Evolutionary conservation across 352 stramenopile species (phyloP), one percentile per base, ranked within the genome.

Genomic region (Blastocystis sp.): DNA sequence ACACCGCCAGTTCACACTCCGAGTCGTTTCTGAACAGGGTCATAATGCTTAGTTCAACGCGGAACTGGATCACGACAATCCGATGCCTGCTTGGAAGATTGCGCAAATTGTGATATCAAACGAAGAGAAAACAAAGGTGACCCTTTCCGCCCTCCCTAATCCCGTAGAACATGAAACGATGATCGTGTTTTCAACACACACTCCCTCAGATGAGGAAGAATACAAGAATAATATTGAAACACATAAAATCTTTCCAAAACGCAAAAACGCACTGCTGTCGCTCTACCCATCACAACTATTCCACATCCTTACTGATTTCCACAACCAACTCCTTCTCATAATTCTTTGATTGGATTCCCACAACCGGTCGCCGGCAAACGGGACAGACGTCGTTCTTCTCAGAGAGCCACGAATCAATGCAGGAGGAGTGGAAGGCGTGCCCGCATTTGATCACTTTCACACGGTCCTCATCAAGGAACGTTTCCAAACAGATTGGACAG

Each of bases 81-180:
- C 74, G 21, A 62, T 84, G 57, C 74, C 74, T 19, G 60, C 66
- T n/a, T 84, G 74, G 74, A 84, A 84, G 54, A 69, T 84, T 34
- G 74, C 74, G 21, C 74, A 84, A 48, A 21, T 84, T 11, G 74
- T 84, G 2, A 17, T 84, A 38, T 62, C 54, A 3, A 84, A 84
- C 52, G 74, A 84, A n/a, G 74, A 84, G 57, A 66, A 52, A n/a
- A 54, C 64, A 71, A 71, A 24, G 64, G 64, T 71, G 21, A 24
- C 14, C 6, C 48, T 57, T 14, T 0, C 0, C 0, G 6, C 0
- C 14, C 48, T 14, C 48, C 0, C 48, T 57, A 17, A 57, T 57
- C 14, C 28, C 48, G 48, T 57, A 57, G 48, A 17, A 14, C 14
- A 57, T 57, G 48, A 57, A 57, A 14, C 48, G 48, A 7, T 57